Percentiles rank a stretch among this genome's conserved stretches.
phyloP scores from a whole-genome alignment of 192 early-diverging fungal genomes.

The Coemansia sp. region DNA sequence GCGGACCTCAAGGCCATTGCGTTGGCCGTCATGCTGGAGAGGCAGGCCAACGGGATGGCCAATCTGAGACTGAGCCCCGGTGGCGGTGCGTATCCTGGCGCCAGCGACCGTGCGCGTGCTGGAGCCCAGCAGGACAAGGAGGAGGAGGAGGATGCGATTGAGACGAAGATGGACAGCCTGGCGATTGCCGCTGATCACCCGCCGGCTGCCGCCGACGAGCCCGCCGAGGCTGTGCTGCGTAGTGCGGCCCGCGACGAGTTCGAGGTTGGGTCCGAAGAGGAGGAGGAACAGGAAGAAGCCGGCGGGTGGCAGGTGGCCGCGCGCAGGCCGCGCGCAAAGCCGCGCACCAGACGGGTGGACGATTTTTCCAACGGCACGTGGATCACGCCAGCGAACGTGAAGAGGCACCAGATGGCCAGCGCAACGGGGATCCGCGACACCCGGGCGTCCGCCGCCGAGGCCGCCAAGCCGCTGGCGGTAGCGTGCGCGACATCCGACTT shows the following conservation, averaged over 20 bases:
- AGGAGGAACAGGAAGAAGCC: slow-evolving; percentile 29
- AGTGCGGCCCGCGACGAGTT: slow-evolving; percentile 17
- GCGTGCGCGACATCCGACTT: slow-evolving; percentile 92
- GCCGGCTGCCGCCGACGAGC: neutral
- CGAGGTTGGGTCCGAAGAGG: slow-evolving; percentile 19
- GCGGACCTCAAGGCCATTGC: slow-evolving; percentile 91
- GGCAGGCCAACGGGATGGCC: slow-evolving; percentile 69
- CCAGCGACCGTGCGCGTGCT: slow-evolving; percentile 25
- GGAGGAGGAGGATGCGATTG: neutral
- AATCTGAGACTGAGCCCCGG: slow-evolving; percentile 75
- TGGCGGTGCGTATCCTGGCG: slow-evolving; percentile 29
- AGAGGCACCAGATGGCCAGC: slow-evolving; percentile 62
- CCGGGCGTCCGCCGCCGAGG: slow-evolving; percentile 21
- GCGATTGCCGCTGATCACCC: slow-evolving; percentile 7
- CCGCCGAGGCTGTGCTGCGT: slow-evolving; percentile 1
- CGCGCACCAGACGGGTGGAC: slow-evolving; percentile 37
- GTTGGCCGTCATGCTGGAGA: slow-evolving; percentile 83
- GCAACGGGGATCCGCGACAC: slow-evolving; percentile 56
- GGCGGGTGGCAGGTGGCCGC: slow-evolving; percentile 57
- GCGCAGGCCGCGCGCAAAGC: slow-evolving; percentile 26
- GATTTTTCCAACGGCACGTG: slow-evolving; percentile 75
- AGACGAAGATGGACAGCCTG: slow-evolving; percentile 12
- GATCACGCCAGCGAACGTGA: slow-evolving; percentile 92
- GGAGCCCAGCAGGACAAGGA: slow-evolving; percentile 3
- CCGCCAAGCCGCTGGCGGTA: slow-evolving; percentile 57